Base-by-base conservation (phyloP, 805 yeast species). In the Candida multigemmis region DNA sequence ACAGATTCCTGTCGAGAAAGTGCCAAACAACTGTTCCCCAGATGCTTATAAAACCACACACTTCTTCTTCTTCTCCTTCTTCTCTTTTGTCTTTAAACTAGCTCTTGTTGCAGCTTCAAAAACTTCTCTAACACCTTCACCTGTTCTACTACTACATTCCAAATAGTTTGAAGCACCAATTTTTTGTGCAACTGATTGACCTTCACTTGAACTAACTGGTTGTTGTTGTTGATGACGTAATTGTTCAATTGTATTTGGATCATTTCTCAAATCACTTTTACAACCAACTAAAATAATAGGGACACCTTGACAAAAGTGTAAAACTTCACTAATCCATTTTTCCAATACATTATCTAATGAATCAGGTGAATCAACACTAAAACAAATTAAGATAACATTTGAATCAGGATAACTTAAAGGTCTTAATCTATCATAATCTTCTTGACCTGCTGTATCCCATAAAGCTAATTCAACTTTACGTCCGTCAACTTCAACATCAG, bases 401-500 rank as follows among this genome's bases (percentile, higher is more conserved):
- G 94, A 80, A 54, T 86, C 94, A 36, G 95, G 95, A 59, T 86
- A 86, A 9, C 89, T 78, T 39, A 84, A 65, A 23, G 95, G 94
- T 61, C 94, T 79, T 44, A 84, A 67, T 59, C 95, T 81, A 58
- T 85, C 95, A 53, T 86, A 86, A 65, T 87, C 96, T 68, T 86
- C 96, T 72, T 86, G 96, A 40, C 96, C 96, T 31, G 96, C 95
- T 42, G 96, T 86, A 85, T 86, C 96, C 96, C 96, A 86, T 41
- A 86, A 67, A 6, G 95, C 94, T 57, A 86, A 67, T 55, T 87
- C 95, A 33, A 89, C 96, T 36, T 53, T 60, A 56, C 67, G 59
- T 21, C 66, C 65, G 33, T 60, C 67, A 21, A 60, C 95, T 39
- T 59, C 65, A 32, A 89, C 96, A 55, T 86, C 96, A 24, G 96